These are phyloP conservation scores for Saccharomycopsis capsularis DNA, from an alignment of 805 yeast species.

Conservation along the genomic window DNA sequence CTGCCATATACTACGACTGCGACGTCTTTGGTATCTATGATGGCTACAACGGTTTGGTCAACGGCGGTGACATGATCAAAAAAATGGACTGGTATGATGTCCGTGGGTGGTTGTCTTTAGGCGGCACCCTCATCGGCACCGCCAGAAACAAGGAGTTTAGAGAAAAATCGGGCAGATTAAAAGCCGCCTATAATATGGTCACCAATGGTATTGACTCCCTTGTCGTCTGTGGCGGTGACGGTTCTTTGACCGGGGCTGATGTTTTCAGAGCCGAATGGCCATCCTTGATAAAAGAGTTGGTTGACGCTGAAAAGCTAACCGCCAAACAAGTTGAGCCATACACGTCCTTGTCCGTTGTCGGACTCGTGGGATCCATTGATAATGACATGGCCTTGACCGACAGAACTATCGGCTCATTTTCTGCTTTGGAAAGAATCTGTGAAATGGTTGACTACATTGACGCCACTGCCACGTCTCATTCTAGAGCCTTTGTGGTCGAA, in stretches of 20 bases:
- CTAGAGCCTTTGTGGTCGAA: slow-evolving; percentile 77
- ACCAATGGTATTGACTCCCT: slow-evolving; percentile 87
- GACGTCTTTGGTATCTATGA: slow-evolving; percentile 88
- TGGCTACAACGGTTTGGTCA: slow-evolving; percentile 90
- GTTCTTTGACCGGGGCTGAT: slow-evolving; percentile 97
- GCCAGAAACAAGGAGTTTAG: slow-evolving; percentile 85
- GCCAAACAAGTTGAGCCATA: slow-evolving; percentile 45
- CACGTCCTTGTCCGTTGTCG: slow-evolving; percentile 26
- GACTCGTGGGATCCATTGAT: slow-evolving; percentile 77
- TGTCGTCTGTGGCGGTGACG: slow-evolving; percentile 98
- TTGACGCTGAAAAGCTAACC: slow-evolving; percentile 48
- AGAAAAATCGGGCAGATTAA: slow-evolving; percentile 77
- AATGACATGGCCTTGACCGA: slow-evolving; percentile 83
- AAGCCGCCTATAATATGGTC: slow-evolving; percentile 80
- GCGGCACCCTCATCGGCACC: slow-evolving; percentile 96
- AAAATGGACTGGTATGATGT: slow-evolving; percentile 91
- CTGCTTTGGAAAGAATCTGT: slow-evolving; percentile 69
- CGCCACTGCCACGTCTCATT: slow-evolving; percentile 78
- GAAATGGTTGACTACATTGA: slow-evolving; percentile 74
- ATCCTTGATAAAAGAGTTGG: slow-evolving; percentile 66
- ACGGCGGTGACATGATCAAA: slow-evolving; percentile 70
- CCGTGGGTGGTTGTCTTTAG: slow-evolving; percentile 84
- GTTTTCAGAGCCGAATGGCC: slow-evolving; percentile 95
- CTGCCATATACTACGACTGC: slow-evolving; percentile 82
- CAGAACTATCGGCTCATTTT: slow-evolving; percentile 74